Conservation (phyloP, 164 flowering plant genomes). For the Platanus orientalis region DNA sequence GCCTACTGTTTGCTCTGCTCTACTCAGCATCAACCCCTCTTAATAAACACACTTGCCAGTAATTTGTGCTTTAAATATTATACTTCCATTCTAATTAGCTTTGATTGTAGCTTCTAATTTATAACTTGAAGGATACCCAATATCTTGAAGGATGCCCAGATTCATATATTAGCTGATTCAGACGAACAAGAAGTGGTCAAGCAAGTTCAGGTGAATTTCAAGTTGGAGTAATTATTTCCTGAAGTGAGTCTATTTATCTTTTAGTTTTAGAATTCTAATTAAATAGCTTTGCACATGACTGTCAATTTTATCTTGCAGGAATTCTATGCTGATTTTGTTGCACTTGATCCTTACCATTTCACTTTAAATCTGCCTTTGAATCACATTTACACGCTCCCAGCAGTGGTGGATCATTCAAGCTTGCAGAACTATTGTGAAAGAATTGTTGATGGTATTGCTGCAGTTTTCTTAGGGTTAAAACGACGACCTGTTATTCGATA, state of each 20-base stretch:
- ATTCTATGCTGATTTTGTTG: conserved; percentile 88
- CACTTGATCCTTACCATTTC: conserved; percentile 84
- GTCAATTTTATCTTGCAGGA: conserved; percentile 55
- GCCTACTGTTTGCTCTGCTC: too few species aligned
- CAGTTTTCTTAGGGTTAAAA: conserved; percentile 80
- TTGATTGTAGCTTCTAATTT: too few species aligned
- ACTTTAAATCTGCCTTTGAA: conserved; percentile 60
- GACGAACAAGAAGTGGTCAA: conserved; percentile 95
- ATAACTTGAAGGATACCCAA: too few species aligned
- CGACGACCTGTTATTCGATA: conserved; percentile 88
- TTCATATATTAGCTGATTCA: conserved; percentile 89
- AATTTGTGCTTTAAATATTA: too few species aligned
- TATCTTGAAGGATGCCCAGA: conserved; percentile 75
- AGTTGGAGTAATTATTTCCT: background rate
- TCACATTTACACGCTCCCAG: conserved; percentile 90
- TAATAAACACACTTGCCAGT: too few species aligned
- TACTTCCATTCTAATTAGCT: too few species aligned
- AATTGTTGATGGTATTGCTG: conserved; percentile 86
- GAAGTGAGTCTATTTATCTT: too few species aligned
- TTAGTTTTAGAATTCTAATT: background rate
- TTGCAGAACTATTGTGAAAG: conserved; percentile 74
- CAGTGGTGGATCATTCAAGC: conserved; percentile 72
- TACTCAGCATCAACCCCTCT: too few species aligned
- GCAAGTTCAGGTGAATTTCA: conserved; percentile 79
- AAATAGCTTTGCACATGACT: background rate